phyloP scores from a whole-genome alignment of 352 stramenopile species.

The Globisporangium nodosum region DNA sequence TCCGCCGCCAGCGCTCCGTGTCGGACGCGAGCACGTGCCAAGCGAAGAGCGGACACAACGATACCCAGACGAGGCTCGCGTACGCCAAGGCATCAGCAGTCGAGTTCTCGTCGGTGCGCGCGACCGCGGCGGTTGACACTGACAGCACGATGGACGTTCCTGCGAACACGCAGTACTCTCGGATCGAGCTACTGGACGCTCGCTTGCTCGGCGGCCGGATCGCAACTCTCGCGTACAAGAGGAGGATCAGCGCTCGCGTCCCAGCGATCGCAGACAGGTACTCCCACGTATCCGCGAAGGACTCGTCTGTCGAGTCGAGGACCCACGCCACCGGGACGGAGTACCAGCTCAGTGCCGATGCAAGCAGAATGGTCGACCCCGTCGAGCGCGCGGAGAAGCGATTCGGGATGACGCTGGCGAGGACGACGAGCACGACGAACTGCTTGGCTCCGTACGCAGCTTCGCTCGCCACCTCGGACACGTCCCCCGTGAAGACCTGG shows the following conservation, averaged over 20 bases:
- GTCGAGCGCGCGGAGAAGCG: conserved; percentile 26
- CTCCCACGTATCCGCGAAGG: background rate
- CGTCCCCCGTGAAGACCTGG: conserved; percentile 23
- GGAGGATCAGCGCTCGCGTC: background rate
- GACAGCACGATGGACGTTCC: conserved; percentile 14
- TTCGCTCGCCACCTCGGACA: conserved; percentile 24
- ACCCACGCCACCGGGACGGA: conserved; percentile 22
- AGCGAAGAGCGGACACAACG: conserved; percentile 28
- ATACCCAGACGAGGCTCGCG: conserved; percentile 17
- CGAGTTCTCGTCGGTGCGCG: background rate
- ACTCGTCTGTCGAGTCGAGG: background rate
- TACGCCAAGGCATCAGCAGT: background rate
- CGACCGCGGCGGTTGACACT: conserved; percentile 9
- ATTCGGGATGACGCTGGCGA: conserved; percentile 40
- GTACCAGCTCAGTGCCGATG: conserved; percentile 27
- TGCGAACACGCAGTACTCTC: conserved; percentile 8
- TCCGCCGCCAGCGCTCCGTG: conserved; percentile 38
- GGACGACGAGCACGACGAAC: conserved; percentile 27
- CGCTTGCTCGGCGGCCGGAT: conserved; percentile 4
- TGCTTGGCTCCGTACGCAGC: conserved; percentile 45
- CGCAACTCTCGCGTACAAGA: conserved; percentile 24
- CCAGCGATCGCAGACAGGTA: background rate
- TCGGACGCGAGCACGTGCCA: conserved; percentile 50
- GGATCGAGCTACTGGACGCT: conserved; percentile 2
- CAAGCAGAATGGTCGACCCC: conserved; percentile 21